Base-by-base conservation (phyloP, 2,329 filamentous ascomycete genomes). In the Botryosphaeria dothidea region DNA sequence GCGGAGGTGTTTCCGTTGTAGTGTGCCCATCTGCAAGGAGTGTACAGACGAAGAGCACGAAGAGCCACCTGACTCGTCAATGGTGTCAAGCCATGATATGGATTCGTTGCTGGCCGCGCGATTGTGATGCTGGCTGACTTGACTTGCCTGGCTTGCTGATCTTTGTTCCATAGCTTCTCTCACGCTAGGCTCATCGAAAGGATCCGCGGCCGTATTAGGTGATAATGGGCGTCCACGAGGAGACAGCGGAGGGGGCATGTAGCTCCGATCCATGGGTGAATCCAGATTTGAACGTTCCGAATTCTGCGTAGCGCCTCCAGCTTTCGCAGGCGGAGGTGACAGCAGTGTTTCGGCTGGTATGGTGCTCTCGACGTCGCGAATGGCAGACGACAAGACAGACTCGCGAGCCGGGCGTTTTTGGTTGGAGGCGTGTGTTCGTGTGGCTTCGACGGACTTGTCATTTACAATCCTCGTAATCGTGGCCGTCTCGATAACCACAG, bases 31-130 rank as follows among this genome's bases (percentile, higher is more conserved):
- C 3, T 90, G 88, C 56, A 91, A 84, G 0, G 93, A 96, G 74
- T 93, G 92, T 1, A 92, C 84, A 0, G 93, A 97, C 1, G 92
- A 92, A 2, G 86, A 84, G 67, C 75, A 80, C 3, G 88, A 89
- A 0, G 93, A 97, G 19, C 87, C 90, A 38, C 90, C 92, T 23
- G 93, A 97, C 71, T 97, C 93, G 74, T 96, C 92, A 65, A 96
- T 95, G 1, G 92, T 94, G 73, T 97, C 92, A n/a, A 97, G 79
- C 93, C 93, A 97, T 0, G 93, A 96, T 61, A 91, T 92, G 4
- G 91, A 92, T 74, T 93, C 92, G 67, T 90, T 89, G 72, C 92
- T 94, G 11, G 86, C 84, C 25, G 86, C 88, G 66, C 87, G 77
- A 62, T 74, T 54, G 68, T 70, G 64, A 13, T 66, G 41, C 61